phyloP scores from a whole-genome alignment of 164 flowering plant genomes.

The Magnolia kwangsiensis region DNA sequence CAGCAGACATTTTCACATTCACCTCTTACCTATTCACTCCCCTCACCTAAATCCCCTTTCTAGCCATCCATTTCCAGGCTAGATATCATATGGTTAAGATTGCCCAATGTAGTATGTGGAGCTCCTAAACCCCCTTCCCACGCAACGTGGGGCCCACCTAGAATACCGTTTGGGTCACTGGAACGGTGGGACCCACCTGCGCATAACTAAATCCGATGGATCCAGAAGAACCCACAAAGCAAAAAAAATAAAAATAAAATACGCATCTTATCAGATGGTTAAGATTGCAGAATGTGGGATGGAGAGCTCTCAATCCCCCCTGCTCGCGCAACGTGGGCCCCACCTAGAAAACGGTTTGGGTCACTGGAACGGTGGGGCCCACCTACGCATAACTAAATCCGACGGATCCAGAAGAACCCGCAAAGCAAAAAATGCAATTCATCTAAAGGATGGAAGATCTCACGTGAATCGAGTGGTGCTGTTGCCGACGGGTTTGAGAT shows the following conservation, averaged over 20 bases:
- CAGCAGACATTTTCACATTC: neutral
- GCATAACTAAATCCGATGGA: neutral
- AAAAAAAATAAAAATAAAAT: too few species aligned
- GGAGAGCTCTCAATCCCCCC: too few species aligned
- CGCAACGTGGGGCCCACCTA: too few species aligned
- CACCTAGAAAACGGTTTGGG: neutral
- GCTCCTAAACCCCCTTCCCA: too few species aligned
- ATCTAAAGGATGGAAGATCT: conserved; percentile 7
- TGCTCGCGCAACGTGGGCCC: too few species aligned
- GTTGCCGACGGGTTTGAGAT: conserved; percentile 72
- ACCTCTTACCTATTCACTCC: neutral
- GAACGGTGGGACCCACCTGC: too few species aligned
- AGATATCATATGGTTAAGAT: neutral
- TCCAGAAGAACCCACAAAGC: neutral
- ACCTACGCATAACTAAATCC: neutral
- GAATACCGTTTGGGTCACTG: neutral
- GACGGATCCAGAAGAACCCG: neutral
- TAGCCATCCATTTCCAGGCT: neutral
- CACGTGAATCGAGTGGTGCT: conserved; percentile 48
- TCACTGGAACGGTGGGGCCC: neutral
- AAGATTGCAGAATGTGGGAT: too few species aligned
- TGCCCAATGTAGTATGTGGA: neutral
- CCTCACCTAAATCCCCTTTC: neutral
- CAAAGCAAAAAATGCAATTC: neutral
- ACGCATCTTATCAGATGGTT: too few species aligned